Conservation (phyloP, 768 basidiomycete species). For the Auriscalpium vulgare region DNA sequence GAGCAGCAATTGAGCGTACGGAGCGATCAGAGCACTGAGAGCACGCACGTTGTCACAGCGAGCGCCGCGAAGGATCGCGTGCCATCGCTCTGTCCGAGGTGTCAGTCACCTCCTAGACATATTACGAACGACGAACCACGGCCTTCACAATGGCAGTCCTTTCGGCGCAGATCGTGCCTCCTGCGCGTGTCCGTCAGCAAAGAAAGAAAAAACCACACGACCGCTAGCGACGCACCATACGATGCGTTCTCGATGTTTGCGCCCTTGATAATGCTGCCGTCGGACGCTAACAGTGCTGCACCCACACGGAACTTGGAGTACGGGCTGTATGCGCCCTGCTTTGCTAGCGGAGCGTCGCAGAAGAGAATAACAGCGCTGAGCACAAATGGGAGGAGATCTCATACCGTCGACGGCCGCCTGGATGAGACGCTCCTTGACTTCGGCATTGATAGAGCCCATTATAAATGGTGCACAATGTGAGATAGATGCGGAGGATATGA, state of each 20-base stretch:
- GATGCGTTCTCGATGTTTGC: constrained; percentile 94
- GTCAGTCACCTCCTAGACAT: background rate
- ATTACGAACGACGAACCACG: constrained; percentile 45
- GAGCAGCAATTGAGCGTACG: background rate
- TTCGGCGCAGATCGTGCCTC: constrained; percentile 90
- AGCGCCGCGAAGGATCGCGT: constrained; percentile 61
- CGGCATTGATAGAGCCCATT: no score
- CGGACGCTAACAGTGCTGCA: constrained; percentile 66
- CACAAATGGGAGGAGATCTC: no score
- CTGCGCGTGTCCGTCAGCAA: constrained; percentile 29
- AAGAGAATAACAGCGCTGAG: no score
- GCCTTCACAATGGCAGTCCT: constrained; percentile 94
- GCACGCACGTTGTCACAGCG: constrained; percentile 69
- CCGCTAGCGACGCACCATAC: constrained; percentile 47
- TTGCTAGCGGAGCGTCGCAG: constrained; percentile 34
- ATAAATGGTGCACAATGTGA: no score
- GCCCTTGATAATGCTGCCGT: constrained; percentile 72
- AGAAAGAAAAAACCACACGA: background rate
- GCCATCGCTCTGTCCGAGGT: constrained; percentile 65
- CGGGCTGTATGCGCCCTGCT: constrained; percentile 64
- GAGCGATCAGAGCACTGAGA: background rate
- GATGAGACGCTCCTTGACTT: no score
- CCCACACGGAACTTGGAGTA: constrained; percentile 95
- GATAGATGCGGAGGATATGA: no score
- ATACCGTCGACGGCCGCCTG: no score